Evolutionary conservation across 2,329 filamentous ascomycete genomes (phyloP).

Genomic region (Moelleriella libera): DNA sequence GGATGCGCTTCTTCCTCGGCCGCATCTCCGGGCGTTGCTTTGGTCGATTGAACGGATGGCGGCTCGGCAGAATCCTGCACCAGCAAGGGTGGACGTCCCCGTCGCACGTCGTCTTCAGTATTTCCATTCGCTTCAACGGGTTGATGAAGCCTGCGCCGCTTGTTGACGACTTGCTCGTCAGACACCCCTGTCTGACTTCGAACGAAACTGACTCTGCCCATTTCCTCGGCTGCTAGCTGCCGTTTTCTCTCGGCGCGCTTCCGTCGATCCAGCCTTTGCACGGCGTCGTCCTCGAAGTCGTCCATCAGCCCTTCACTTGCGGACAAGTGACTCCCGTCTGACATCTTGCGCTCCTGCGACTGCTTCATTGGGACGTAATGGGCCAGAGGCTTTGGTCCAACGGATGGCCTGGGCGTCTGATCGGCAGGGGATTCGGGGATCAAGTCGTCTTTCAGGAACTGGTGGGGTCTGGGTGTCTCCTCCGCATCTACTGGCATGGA

Average conservation of each 20-base stretch:
- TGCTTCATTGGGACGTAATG: conserved; percentile 31
- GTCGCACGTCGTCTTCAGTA: no score
- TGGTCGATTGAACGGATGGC: conserved; percentile 9
- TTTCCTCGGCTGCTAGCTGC: conserved; percentile 23
- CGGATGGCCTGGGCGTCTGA: conserved; percentile 9
- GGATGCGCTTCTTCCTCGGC: conserved; percentile 2
- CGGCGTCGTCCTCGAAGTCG: conserved; percentile 9
- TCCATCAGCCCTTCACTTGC: conserved; percentile 12
- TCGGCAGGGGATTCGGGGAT: conserved; percentile 22
- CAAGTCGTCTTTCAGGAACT: conserved; percentile 13
- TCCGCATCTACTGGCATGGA: conserved; percentile 5
- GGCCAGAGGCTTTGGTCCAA: conserved; percentile 18
- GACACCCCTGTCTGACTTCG: conserved; percentile 10
- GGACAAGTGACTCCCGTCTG: conserved; percentile 5
- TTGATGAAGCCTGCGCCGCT: conserved; percentile 10
- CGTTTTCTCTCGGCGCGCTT: conserved; percentile 22
- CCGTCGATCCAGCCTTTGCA: conserved; percentile 18
- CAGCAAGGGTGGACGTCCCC: no score
- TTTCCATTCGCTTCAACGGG: no score
- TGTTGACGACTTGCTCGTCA: conserved; percentile 11
- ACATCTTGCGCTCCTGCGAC: conserved; percentile 26
- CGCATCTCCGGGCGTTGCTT: conserved; percentile 17
- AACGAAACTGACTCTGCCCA: conserved; percentile 25
- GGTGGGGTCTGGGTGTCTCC: conserved; percentile 13
- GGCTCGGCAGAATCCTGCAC: conserved; percentile 10